phyloP scores from a whole-genome alignment of 352 stramenopile species.

The Phytophthora ohioensis region DNA sequence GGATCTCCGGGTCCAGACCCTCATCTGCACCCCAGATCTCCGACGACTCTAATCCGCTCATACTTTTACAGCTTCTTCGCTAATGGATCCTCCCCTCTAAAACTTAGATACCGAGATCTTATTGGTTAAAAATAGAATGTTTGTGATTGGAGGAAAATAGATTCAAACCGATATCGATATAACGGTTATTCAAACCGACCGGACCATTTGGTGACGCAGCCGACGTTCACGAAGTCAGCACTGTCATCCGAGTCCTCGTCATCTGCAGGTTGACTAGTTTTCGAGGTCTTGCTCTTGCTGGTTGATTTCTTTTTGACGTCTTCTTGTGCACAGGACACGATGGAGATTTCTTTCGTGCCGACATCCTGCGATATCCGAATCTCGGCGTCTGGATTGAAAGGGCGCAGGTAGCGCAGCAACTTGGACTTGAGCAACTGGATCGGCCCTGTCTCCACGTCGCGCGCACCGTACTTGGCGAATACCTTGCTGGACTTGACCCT shows the following conservation, averaged over 20 bases:
- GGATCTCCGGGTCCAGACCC: conserved; percentile 89
- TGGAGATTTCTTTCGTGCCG: conserved; percentile 55
- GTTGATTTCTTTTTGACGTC: conserved; percentile 11
- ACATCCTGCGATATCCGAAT: conserved; percentile 67
- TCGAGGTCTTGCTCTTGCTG: conserved; percentile 13
- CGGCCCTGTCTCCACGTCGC: conserved; percentile 79
- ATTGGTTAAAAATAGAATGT: conserved; percentile 11
- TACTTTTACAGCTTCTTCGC: conserved; percentile 38
- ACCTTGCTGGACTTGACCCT: conserved; percentile 66
- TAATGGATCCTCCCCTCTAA: conserved; percentile 19
- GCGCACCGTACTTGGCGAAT: conserved; percentile 89
- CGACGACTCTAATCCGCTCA: conserved; percentile 72
- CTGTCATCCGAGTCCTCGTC: conserved; percentile 15
- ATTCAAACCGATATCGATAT: background rate
- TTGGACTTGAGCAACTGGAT: conserved; percentile 88
- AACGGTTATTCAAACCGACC: conserved; percentile 63
- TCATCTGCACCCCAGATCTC: conserved; percentile 74
- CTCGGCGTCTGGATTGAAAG: conserved; percentile 79
- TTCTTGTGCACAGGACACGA: conserved; percentile 59
- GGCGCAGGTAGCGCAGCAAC: conserved; percentile 76
- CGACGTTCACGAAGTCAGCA: conserved; percentile 46
- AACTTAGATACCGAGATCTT: conserved; percentile 16
- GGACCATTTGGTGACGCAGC: conserved; percentile 73
- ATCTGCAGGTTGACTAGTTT: conserved; percentile 13
- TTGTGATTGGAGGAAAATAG: conserved; percentile 23